Percentiles rank a stretch among this genome's conserved stretches.
Evolutionary conservation across 2,329 filamentous ascomycete species (phyloP).

Genomic region (Blastomyces percursus): DNA sequence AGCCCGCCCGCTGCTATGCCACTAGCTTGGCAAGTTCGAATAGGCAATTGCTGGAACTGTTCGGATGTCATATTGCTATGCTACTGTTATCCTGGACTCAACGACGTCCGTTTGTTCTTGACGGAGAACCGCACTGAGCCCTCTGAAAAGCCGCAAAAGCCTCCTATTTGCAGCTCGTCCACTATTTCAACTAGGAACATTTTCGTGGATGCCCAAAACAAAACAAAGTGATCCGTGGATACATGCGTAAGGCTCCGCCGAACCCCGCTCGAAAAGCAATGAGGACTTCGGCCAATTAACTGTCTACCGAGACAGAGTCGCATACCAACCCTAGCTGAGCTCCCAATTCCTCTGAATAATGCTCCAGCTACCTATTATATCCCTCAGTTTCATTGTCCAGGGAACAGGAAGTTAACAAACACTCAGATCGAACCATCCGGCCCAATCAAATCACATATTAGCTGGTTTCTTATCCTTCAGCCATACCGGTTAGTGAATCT

Average conservation of each 20-base stretch:
- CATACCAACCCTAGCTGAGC: too few species aligned
- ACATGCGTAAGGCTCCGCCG: neutral
- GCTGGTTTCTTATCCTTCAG: too few species aligned
- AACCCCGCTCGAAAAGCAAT: neutral
- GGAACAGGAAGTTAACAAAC: neutral
- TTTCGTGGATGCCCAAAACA: neutral
- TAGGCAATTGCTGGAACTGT: neutral
- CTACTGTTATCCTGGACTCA: neutral
- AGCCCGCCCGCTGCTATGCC: neutral
- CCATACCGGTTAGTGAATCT: neutral
- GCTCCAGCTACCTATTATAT: too few species aligned
- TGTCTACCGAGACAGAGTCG: too few species aligned
- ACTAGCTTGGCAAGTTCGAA: neutral
- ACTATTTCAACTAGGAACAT: neutral
- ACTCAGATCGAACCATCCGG: neutral
- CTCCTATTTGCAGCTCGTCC: neutral
- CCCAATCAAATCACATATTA: too few species aligned
- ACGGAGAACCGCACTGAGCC: neutral
- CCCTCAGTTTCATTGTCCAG: too few species aligned
- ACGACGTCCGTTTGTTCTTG: neutral
- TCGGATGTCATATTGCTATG: neutral
- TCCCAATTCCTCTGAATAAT: neutral
- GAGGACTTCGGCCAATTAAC: too few species aligned
- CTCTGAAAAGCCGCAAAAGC: neutral
- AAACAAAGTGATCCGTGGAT: neutral